phyloP scores from a whole-genome alignment of 257 asterid genomes.

The Nicotiana attenuata region DNA sequence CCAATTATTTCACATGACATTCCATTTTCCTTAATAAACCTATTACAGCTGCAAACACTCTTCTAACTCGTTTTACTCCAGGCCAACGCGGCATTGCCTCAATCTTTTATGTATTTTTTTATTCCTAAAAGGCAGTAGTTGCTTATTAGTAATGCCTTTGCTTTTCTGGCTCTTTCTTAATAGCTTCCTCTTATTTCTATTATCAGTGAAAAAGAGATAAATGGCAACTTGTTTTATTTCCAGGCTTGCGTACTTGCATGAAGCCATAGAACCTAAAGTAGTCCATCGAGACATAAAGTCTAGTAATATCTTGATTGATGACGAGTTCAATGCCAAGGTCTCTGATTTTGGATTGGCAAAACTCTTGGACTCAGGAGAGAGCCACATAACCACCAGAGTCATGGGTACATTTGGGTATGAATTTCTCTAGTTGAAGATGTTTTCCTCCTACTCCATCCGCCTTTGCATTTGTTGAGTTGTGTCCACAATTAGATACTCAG shows the following conservation, averaged over 20 bases:
- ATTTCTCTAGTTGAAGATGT: neutral
- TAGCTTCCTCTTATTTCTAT: neutral
- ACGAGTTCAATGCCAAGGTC: slow-evolving; percentile 77
- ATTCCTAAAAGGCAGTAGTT: neutral
- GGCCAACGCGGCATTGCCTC: neutral
- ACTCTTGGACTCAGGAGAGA: slow-evolving; percentile 90
- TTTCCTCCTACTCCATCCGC: neutral
- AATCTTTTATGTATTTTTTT: neutral
- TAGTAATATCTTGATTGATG: slow-evolving; percentile 85
- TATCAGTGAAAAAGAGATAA: neutral
- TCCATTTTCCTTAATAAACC: neutral
- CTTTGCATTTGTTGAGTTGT: neutral
- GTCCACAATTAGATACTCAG: neutral
- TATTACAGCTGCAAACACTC: neutral
- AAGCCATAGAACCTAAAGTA: slow-evolving; percentile 96
- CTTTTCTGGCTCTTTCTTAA: neutral
- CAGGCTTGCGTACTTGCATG: slow-evolving; percentile 96
- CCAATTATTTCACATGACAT: neutral
- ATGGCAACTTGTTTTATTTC: slow-evolving; percentile 9
- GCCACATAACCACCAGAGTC: slow-evolving; percentile 93
- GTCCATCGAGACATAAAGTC: slow-evolving; percentile 96
- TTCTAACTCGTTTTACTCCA: neutral
- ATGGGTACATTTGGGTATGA: slow-evolving; percentile 98
- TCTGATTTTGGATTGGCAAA: slow-evolving; percentile 98
- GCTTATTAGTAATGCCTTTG: neutral